These are phyloP conservation scores for Balansia obtecta DNA, from an alignment of 2,329 filamentous ascomycete genomes.

Conservation along the genomic window DNA sequence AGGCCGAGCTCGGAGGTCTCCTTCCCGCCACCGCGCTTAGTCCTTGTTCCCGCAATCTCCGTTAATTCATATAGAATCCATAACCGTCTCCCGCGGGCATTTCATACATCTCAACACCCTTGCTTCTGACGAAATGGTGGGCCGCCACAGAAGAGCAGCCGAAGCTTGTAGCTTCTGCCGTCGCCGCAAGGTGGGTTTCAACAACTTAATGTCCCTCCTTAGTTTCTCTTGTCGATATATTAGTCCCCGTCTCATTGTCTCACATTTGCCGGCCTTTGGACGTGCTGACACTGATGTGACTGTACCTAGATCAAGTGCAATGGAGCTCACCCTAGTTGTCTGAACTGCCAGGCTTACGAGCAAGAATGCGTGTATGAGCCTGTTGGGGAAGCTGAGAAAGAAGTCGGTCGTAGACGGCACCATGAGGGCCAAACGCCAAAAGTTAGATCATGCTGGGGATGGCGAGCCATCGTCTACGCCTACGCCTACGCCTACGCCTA, in stretches of 20 bases:
- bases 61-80: too few species aligned
- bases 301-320: slow-evolving; percentile 30
- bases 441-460: background rate
- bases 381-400: slow-evolving; percentile 16
- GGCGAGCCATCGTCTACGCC: background rate
- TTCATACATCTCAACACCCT: background rate
- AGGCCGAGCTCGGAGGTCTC: too few species aligned
- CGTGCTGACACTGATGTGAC: background rate
- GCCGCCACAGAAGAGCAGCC: background rate
- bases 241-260: background rate
- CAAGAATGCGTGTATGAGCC: slow-evolving; percentile 30
- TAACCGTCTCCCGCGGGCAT: background rate
- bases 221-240: background rate
- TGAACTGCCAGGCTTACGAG: slow-evolving; percentile 32
- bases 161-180: background rate
- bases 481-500: too few species aligned
- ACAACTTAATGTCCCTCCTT: background rate
- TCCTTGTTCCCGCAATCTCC: too few species aligned
- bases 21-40: too few species aligned
- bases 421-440: background rate
- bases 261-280: background rate
- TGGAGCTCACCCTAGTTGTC: slow-evolving; percentile 29
- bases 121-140: background rate
- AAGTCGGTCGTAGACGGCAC: slow-evolving; percentile 7
- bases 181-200: background rate